phyloP scores from a whole-genome alignment of 306 rosid genomes.

The Acmispon strigosus region DNA sequence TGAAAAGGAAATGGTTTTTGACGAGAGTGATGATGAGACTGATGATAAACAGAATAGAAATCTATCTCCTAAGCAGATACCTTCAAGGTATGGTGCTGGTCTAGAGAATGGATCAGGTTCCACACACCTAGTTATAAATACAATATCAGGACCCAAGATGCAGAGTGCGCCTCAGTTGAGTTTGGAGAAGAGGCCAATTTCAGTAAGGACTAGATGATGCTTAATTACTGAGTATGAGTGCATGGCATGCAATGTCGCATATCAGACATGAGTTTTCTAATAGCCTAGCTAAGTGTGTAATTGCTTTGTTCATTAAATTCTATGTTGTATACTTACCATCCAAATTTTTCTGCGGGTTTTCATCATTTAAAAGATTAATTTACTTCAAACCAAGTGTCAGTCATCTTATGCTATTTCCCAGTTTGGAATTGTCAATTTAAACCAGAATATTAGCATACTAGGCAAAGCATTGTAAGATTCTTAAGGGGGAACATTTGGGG shows the following conservation, averaged over 20 bases:
- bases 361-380: neutral
- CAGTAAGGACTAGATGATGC: constrained; percentile 36
- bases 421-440: neutral
- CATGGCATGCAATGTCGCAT: neutral
- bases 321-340: neutral
- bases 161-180: constrained; percentile 23
- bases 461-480: constrained; percentile 1
- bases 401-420: neutral
- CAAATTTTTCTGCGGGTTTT: constrained; percentile 6
- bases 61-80: constrained; percentile 16
- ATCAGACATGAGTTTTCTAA: constrained; percentile 6
- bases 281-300: neutral
- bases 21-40: constrained; percentile 46
- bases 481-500: no score
- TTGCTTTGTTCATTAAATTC: constrained; percentile 9
- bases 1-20: constrained; percentile 32
- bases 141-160: constrained; percentile 28
- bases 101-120: constrained; percentile 23
- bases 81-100: constrained; percentile 31
- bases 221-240: neutral
- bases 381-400: neutral
- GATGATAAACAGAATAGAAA: constrained; percentile 14
- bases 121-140: neutral
- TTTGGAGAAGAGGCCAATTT: constrained; percentile 42
- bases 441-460: neutral